Evolutionary conservation across 306 rosid species (phyloP), one percentile per base, ranked within the genome.

Genomic region (Vigna trinervia): DNA sequence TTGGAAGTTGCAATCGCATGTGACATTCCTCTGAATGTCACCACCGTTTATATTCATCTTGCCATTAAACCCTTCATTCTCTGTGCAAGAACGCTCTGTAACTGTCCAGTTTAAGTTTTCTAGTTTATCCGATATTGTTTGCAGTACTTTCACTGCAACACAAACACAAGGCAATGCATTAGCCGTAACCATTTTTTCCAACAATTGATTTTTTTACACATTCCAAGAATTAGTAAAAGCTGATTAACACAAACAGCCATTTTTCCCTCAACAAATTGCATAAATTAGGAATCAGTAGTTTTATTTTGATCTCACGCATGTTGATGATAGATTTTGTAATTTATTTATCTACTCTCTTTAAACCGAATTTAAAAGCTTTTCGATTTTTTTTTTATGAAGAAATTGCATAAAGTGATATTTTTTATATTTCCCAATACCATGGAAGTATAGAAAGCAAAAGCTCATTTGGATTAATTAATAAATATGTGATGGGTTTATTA

Each of bases 81-180:
- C 75, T 20, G 0, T 41, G 81, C 97, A 93, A 20, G 90, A 88
- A 78, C 79, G 82, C 51, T 77, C 77, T 32, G 70, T 81, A 12
- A 89, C 80, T 22, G 53, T 84, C 98, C 98, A 89, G 14, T 71
- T 61, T 71, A 81, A 10, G 22, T 60, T 82, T 78, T 46, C 36
- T 65, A 93, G 50, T 34, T 86, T 84, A 45, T 70, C 41, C 1
- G 91, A 86, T 75, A 93, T 89, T 75, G 91, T 74, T 80, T 81
- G 76, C 0, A 89, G 85, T 72, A 19, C 38, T 73, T 76, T 77
- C 83, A 86, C 93, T 89, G 89, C 54, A 65, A 13, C 74, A 15
- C 56, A 0, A 0, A 51, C 28, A 62, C 72, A 77, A 69, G 51
- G 23, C 58, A 75, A 28, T 15, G 43, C 65, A 13, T 71, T 36